phyloP scores from a whole-genome alignment of 208 protist genomes.

The Crithidia fasciculata region DNA sequence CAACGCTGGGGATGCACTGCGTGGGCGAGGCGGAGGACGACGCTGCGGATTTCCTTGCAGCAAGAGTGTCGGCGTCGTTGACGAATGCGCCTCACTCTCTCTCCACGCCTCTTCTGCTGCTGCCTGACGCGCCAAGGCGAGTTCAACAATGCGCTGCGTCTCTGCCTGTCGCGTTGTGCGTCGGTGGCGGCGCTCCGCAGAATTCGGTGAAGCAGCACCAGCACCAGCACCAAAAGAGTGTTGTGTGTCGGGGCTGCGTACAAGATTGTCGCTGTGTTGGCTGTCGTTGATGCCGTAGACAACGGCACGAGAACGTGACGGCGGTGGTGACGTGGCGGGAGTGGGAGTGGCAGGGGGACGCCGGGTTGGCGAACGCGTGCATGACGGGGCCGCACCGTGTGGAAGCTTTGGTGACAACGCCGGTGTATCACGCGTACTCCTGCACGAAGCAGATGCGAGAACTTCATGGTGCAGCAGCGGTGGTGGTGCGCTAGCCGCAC shows the following conservation, averaged over 20 bases:
- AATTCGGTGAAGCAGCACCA: background rate
- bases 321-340: background rate
- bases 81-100: background rate
- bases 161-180: conserved; percentile 8
- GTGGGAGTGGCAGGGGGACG: background rate
- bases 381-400: too few relatives aligned
- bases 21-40: background rate
- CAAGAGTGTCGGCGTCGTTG: too few relatives aligned
- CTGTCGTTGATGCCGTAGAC: background rate
- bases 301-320: background rate
- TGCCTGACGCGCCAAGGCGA: conserved; percentile 19
- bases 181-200: conserved; percentile 3
- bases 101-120: conserved; percentile 28
- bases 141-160: conserved; percentile 4
- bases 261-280: conserved; percentile 1
- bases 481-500: too few relatives aligned
- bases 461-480: too few relatives aligned
- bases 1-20: background rate
- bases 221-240: background rate
- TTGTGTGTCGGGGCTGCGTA: conserved; percentile 12
- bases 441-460: too few relatives aligned
- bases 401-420: too few relatives aligned
- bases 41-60: background rate
- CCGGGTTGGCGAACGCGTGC: too few relatives aligned
- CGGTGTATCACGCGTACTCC: too few relatives aligned